Conservation (phyloP, 1,139 yeast genomes). For the Pichia sp. region DNA sequence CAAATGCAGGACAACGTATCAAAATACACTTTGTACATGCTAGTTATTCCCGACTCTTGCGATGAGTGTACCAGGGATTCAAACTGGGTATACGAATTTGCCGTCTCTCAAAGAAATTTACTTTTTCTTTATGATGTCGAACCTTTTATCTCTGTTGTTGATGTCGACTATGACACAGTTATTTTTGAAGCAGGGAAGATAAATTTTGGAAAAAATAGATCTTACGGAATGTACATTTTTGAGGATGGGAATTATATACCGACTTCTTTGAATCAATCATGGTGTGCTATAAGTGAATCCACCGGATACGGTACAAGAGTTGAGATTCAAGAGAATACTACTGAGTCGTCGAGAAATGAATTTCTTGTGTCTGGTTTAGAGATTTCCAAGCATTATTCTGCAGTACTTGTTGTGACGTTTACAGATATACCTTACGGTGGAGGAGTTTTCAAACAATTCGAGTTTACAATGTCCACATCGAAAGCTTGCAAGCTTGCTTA, state of each 20-base stretch:
- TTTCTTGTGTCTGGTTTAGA: conserved; percentile 52
- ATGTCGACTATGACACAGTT: conserved; percentile 69
- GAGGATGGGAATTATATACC: conserved; percentile 41
- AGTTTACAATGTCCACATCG: conserved; percentile 55
- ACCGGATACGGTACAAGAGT: conserved; percentile 27
- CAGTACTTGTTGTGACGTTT: conserved; percentile 57
- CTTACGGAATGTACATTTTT: conserved; percentile 46
- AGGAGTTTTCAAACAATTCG: conserved; percentile 53
- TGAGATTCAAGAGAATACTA: conserved; percentile 29
- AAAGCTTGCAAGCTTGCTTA: conserved; percentile 69
- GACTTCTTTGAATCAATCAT: conserved; percentile 48
- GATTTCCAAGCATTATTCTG: conserved; percentile 58
- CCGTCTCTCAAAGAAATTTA: conserved; percentile 61
- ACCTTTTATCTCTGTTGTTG: conserved; percentile 59
- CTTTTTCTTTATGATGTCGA: conserved; percentile 68
- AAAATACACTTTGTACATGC: conserved; percentile 41
- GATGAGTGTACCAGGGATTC: conserved; percentile 32
- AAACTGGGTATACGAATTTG: conserved; percentile 62
- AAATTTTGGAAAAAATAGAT: conserved; percentile 12
- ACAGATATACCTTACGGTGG: conserved; percentile 50
- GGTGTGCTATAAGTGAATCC: conserved; percentile 62
- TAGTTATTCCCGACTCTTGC: conserved; percentile 42
- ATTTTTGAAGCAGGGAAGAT: conserved; percentile 39
- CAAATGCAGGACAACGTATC: conserved; percentile 26
- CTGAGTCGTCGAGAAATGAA: conserved; percentile 7